Evolutionary conservation across 805 yeast species (phyloP).

Genomic region (Tetrapisispora fleetii): DNA sequence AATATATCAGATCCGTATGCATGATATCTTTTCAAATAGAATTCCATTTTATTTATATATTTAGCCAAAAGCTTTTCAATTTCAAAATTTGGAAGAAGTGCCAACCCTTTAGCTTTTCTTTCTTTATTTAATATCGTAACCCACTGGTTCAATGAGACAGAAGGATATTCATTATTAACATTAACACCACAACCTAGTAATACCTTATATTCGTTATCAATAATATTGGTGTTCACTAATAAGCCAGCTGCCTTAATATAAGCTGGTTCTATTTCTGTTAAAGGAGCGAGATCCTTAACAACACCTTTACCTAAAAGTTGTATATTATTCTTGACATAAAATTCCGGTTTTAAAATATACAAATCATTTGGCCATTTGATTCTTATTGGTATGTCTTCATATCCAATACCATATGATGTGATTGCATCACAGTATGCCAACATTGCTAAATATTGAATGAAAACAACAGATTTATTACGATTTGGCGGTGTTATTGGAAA

Average conservation of each 20-base stretch:
- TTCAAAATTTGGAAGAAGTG: slow-evolving; percentile 37
- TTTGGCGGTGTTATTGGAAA: slow-evolving; percentile 37
- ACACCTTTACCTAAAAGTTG: slow-evolving; percentile 15
- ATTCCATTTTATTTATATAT: slow-evolving; percentile 55
- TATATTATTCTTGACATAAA: slow-evolving; percentile 28
- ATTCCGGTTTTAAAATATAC: slow-evolving; percentile 62
- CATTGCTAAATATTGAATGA: slow-evolving; percentile 76
- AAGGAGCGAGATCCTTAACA: slow-evolving; percentile 28
- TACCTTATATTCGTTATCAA: slow-evolving; percentile 49
- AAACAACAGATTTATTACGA: slow-evolving; percentile 53
- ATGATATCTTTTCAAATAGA: slow-evolving; percentile 48
- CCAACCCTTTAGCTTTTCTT: slow-evolving; percentile 35
- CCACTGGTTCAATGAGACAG: slow-evolving; percentile 74
- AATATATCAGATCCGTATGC: slow-evolving; percentile 59
- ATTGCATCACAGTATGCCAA: slow-evolving; percentile 78
- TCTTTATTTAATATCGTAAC: slow-evolving; percentile 50
- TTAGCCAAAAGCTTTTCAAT: slow-evolving; percentile 43
- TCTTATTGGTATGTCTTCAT: slow-evolving; percentile 64
- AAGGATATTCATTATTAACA: slow-evolving; percentile 77
- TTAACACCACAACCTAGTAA: slow-evolving; percentile 86
- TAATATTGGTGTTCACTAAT: slow-evolving; percentile 65
- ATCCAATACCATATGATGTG: slow-evolving; percentile 47
- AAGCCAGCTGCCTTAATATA: slow-evolving; percentile 78
- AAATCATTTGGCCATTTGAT: slow-evolving; percentile 97
- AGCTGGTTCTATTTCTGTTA: slow-evolving; percentile 49